These are phyloP conservation scores for Diutina ranongensis DNA, from an alignment of 1,139 yeast genomes.

Conservation along the genomic window DNA sequence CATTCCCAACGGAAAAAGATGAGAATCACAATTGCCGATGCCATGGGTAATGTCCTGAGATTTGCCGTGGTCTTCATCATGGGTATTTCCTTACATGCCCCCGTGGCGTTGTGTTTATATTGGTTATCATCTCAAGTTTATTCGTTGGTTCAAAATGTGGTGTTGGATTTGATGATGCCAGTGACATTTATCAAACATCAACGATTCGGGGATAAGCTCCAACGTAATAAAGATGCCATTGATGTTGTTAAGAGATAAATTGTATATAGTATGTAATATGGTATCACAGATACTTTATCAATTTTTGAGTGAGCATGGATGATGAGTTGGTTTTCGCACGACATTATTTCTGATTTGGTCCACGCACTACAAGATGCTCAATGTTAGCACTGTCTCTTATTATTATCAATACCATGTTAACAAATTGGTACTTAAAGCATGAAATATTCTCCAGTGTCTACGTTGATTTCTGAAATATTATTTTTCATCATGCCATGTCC, in stretches of 20 bases:
- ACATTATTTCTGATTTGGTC: no score
- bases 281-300: no score
- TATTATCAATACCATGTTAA: no score
- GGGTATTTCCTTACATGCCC: constrained; percentile 81
- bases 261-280: neutral
- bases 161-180: constrained; percentile 62
- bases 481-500: no score
- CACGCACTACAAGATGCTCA: no score
- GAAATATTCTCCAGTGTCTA: no score
- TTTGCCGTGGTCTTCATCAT: constrained; percentile 69
- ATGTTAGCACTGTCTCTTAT: no score
- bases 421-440: no score
- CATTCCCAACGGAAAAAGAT: constrained; percentile 20
- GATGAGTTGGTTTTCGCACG: no score
- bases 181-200: constrained; percentile 12
- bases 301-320: no score
- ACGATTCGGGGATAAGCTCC: neutral
- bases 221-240: neutral
- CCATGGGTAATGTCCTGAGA: constrained; percentile 53
- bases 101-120: constrained; percentile 65
- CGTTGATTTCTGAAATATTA: no score
- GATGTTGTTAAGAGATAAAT: neutral
- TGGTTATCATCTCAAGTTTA: constrained; percentile 80
- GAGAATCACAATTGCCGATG: constrained; percentile 53
- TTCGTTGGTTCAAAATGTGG: constrained; percentile 62